A percentile compares a stretch with the other conserved stretches of the same genome.
Evolutionary conservation across 2,329 filamentous ascomycete genomes (phyloP).

Genomic region (Fusarium paranaense): DNA sequence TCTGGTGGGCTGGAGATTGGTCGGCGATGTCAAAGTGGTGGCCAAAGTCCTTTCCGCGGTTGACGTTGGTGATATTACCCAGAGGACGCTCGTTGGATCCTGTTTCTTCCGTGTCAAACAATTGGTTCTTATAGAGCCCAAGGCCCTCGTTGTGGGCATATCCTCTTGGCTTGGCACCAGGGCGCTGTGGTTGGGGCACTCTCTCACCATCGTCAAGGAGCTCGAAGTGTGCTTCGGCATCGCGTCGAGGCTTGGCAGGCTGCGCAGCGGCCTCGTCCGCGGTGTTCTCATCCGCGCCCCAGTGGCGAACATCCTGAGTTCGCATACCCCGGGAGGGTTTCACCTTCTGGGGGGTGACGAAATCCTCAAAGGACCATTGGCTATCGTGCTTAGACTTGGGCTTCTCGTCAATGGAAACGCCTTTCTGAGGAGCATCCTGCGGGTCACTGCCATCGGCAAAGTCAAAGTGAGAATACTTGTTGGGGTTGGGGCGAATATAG

Average conservation of each 20-base stretch:
- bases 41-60: constrained; percentile 81
- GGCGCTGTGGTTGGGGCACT: constrained; percentile 59
- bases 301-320: constrained; percentile 80
- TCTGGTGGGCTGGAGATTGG: constrained; percentile 67
- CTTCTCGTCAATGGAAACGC: constrained; percentile 54
- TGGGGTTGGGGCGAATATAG: constrained; percentile 74
- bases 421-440: constrained; percentile 59
- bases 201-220: constrained; percentile 80
- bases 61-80: constrained; percentile 77
- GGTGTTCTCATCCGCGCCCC: constrained; percentile 74
- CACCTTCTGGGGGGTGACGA: constrained; percentile 82
- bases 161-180: constrained; percentile 61
- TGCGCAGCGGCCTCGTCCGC: constrained; percentile 68
- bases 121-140: constrained; percentile 79
- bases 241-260: constrained; percentile 77
- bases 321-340: constrained; percentile 69
- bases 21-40: constrained; percentile 83
- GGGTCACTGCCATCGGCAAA: constrained; percentile 75
- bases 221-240: constrained; percentile 86
- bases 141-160: constrained; percentile 75
- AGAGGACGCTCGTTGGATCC: constrained; percentile 61
- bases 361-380: constrained; percentile 92
- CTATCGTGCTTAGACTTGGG: constrained; percentile 73
- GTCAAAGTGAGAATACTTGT: constrained; percentile 88
- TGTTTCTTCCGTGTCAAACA: constrained; percentile 71